Base-by-base conservation (phyloP, 2,329 filamentous ascomycete genomes). In the Aspergillus intermedius region DNA sequence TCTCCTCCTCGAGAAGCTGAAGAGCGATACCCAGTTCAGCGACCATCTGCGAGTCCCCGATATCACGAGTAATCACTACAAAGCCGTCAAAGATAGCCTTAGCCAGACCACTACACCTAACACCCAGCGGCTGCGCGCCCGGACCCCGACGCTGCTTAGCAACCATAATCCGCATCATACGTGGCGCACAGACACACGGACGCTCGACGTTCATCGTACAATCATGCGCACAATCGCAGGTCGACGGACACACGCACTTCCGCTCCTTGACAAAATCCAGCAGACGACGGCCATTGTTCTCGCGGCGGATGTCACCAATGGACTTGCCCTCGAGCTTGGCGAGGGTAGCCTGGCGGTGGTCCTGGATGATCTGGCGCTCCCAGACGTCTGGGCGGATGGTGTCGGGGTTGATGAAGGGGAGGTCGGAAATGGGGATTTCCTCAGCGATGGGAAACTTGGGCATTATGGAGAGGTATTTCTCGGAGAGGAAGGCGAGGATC, bases 171-270 rank as follows among this genome's bases (percentile, higher is more conserved):
- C 63, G 63, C 41, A 68, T 49, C 52, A 66, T 59, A 22, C 67
- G 60, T 42, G 63, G 61, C 5, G 64, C 60, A 49, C 69, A 72
- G 23, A 67, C 68, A 34, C 69, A 72, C 9, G 34, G 40, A 9
- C 56, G 58, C 45, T 62, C 54, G 5, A 59, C 59, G 6, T 62
- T 52, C 17, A 53, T 22, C 1, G 67, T 71, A 44, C 69, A 72
- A 12, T 59, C 56, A 17, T 32, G 44, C 13, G 68, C 55, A 46
- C 69, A 72, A 17, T 45, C 51, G 45, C 69, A 71, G 42, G 54
- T 45, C 1, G 57, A 53, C 12, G 54, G 50, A 50, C 69, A 72
- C 40, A 70, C 61, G 47, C 69, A 72, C 32, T 66, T 69, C 37
- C 54, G 55, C 41, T 66, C 58, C 10, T 60, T 63, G 10, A 60